phyloP scores from a whole-genome alignment of 108 stramenopile genomes.

The Pseudonitzschia delicatissima region DNA sequence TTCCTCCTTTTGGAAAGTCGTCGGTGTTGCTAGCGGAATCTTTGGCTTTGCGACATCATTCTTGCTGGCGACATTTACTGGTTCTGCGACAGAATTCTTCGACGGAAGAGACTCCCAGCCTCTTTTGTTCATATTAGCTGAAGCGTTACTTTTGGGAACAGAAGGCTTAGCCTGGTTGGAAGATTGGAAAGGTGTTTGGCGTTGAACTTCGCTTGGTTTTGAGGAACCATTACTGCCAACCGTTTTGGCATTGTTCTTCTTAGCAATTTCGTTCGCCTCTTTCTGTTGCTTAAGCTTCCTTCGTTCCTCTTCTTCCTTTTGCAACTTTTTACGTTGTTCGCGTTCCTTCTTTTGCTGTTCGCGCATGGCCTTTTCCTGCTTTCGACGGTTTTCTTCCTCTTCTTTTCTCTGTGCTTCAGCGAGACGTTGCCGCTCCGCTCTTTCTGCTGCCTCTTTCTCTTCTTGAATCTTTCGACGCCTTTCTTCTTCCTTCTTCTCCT shows the following conservation, averaged over 20 bases:
- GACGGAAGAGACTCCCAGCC: conserved; percentile 8
- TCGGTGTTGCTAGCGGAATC: conserved; percentile 9
- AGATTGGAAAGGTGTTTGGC: not conserved
- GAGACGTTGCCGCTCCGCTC: conserved; percentile 41
- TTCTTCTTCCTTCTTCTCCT: conserved; percentile 51
- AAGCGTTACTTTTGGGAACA: not conserved
- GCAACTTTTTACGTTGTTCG: conserved; percentile 20
- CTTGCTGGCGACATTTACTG: not conserved
- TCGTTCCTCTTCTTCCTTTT: conserved; percentile 18
- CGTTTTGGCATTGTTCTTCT: not conserved
- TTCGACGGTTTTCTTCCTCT: conserved; percentile 43
- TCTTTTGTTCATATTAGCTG: conserved; percentile 5
- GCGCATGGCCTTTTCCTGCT: conserved; percentile 20
- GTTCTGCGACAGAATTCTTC: not conserved
- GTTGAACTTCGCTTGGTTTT: conserved; percentile 7
- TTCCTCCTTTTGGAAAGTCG: not conserved
- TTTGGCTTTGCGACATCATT: conserved; percentile 3
- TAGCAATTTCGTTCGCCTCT: not conserved
- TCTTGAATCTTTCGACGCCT: conserved; percentile 44
- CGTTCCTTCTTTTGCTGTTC: conserved; percentile 29
- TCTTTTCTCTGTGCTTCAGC: conserved; percentile 25
- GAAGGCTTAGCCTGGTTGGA: not conserved
- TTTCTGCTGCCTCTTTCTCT: conserved; percentile 41
- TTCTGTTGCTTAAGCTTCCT: not conserved
- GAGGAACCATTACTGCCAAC: not conserved